phyloP scores from a whole-genome alignment of 441 rosid genomes.

The Gossypium gossypioides region DNA sequence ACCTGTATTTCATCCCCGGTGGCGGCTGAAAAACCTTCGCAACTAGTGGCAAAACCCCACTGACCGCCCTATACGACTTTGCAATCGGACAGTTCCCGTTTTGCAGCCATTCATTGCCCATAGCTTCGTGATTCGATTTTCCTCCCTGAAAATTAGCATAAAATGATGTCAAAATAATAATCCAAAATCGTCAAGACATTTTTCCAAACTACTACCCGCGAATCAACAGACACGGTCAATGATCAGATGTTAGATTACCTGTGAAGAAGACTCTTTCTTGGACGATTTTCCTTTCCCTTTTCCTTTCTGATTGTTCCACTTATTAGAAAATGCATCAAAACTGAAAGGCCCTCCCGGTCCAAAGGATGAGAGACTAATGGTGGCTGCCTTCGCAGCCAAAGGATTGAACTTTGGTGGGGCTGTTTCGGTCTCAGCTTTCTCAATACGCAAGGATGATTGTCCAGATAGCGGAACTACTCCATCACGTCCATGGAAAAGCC shows the following conservation, averaged over 20 bases:
- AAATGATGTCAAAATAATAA: constrained; percentile 7
- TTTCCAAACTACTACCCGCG: background rate
- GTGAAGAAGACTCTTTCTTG: constrained; percentile 43
- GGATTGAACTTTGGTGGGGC: constrained; percentile 48
- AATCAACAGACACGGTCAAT: background rate
- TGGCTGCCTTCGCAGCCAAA: constrained; percentile 60
- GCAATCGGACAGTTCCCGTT: constrained; percentile 67
- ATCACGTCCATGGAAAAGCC: constrained; percentile 62
- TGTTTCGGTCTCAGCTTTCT: constrained; percentile 22
- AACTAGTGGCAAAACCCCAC: constrained; percentile 49
- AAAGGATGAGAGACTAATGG: constrained; percentile 63
- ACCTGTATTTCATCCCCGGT: constrained; percentile 40
- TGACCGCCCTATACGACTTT: constrained; percentile 54
- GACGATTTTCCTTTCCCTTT: constrained; percentile 46
- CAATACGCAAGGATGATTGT: constrained; percentile 24
- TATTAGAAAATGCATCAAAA: constrained; percentile 49
- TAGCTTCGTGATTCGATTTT: constrained; percentile 44
- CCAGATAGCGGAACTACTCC: constrained; percentile 68
- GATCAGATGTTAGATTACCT: constrained; percentile 22
- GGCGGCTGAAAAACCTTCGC: constrained; percentile 60
- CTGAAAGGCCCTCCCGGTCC: constrained; percentile 58
- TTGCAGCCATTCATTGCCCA: constrained; percentile 58
- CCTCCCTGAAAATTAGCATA: constrained; percentile 44
- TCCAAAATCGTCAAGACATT: background rate
- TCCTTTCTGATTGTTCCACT: constrained; percentile 39